These are phyloP conservation scores for Russula sp. DNA, from an alignment of 768 basidiomycete species.

Conservation along the genomic window DNA sequence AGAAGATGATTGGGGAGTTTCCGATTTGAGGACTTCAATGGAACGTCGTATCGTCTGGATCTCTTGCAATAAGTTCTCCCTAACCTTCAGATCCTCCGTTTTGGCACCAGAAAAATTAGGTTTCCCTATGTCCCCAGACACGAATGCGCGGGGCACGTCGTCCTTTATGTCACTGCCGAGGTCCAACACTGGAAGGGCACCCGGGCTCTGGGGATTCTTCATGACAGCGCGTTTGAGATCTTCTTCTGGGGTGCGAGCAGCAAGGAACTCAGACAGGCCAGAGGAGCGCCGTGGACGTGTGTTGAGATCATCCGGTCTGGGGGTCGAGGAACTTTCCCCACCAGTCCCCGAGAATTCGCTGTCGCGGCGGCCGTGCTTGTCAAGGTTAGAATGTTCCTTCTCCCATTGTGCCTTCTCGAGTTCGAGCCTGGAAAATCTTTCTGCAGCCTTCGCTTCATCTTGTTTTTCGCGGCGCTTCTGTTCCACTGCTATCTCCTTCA, in stretches of 20 bases:
- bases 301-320: conserved; percentile 44
- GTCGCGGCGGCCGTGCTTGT: conserved; percentile 54
- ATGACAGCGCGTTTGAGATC: conserved; percentile 46
- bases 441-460: conserved; percentile 69
- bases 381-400: conserved; percentile 64
- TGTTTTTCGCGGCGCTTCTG: conserved; percentile 66
- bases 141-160: conserved; percentile 67
- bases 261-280: conserved; percentile 68
- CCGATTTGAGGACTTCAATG: conserved; percentile 68
- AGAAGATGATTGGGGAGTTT: conserved; percentile 54
- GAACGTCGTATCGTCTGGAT: conserved; percentile 76
- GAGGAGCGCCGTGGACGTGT: conserved; percentile 59
- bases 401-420: conserved; percentile 84
- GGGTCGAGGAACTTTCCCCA: conserved; percentile 33
- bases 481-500: conserved; percentile 74
- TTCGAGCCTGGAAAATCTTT: conserved; percentile 55
- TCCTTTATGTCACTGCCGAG: conserved; percentile 69
- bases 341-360: conserved; percentile 60
- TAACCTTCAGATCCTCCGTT: conserved; percentile 55
- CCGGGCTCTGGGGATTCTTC: conserved; percentile 45
- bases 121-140: conserved; percentile 36
- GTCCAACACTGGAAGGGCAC: conserved; percentile 64
- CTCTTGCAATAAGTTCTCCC: conserved; percentile 67
- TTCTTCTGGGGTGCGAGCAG: conserved; percentile 55
- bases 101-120: conserved; percentile 22